Evolutionary conservation across 305 asterid species (phyloP).

Genomic region (Fraxinus ornus): DNA sequence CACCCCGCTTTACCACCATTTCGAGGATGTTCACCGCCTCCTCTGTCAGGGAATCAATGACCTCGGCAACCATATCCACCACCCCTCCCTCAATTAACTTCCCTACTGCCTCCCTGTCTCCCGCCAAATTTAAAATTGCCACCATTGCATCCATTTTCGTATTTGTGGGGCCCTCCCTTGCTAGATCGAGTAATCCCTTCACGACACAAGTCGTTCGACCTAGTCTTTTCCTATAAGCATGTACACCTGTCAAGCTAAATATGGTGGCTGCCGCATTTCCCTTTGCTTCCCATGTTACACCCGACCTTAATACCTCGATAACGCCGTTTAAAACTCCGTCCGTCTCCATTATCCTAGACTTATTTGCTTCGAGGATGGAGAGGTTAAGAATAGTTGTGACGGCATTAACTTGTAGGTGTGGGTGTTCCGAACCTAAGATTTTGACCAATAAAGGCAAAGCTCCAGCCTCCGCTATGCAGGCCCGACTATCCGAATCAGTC

Average conservation of each 20-base stretch:
- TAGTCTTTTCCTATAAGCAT: slow-evolving; percentile 53
- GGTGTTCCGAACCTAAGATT: slow-evolving; percentile 58
- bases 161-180: slow-evolving; percentile 54
- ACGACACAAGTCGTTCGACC: slow-evolving; percentile 68
- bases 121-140: slow-evolving; percentile 78
- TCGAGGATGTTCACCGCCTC: slow-evolving; percentile 80
- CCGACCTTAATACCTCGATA: slow-evolving; percentile 68
- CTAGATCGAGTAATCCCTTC: slow-evolving; percentile 68
- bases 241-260: slow-evolving; percentile 67
- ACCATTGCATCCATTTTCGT: slow-evolving; percentile 77
- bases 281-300: slow-evolving; percentile 90
- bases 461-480: slow-evolving; percentile 81
- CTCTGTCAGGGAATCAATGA: slow-evolving; percentile 58
- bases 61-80: slow-evolving; percentile 63
- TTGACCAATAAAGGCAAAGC: slow-evolving; percentile 65
- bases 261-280: slow-evolving; percentile 94
- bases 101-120: slow-evolving; percentile 72
- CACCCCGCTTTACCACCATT: slow-evolving; percentile 76
- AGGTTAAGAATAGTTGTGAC: slow-evolving; percentile 83
- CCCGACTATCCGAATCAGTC: slow-evolving; percentile 81
- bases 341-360: slow-evolving; percentile 68
- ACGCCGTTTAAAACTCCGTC: slow-evolving; percentile 80
- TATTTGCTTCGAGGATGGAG: slow-evolving; percentile 80
- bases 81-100: slow-evolving; percentile 76
- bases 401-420: slow-evolving; percentile 72